Conservation (phyloP, 2,329 filamentous ascomycete genomes). For the Ceratocystis ficicola region DNA sequence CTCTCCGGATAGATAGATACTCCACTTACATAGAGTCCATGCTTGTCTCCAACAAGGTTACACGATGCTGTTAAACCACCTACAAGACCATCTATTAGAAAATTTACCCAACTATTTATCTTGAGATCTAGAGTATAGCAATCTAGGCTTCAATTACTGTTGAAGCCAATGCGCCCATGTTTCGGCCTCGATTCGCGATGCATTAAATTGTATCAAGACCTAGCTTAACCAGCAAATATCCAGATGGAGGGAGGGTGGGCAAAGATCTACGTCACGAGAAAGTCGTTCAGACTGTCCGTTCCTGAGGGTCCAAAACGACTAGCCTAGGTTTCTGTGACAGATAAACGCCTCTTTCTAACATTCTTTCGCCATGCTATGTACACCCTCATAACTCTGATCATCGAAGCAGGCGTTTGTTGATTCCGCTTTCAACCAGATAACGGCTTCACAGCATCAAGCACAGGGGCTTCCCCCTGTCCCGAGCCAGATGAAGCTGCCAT, state of each 20-base stretch:
- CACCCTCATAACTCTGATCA: neutral
- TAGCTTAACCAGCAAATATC: neutral
- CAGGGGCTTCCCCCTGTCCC: constrained; percentile 8
- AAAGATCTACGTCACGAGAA: neutral
- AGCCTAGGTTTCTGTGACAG: neutral
- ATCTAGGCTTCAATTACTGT: neutral
- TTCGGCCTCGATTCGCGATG: constrained; percentile 13
- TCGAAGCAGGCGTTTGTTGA: neutral
- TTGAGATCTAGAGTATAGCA: neutral
- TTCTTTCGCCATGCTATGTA: neutral
- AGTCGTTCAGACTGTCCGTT: constrained; percentile 6
- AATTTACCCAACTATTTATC: neutral
- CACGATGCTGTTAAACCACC: neutral
- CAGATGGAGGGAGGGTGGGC: neutral
- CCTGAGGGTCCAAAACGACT: neutral
- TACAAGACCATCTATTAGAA: neutral
- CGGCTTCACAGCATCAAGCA: neutral
- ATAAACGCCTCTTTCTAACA: constrained; percentile 4
- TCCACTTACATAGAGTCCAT: too few species aligned
- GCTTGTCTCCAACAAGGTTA: neutral
- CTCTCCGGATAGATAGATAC: too few species aligned
- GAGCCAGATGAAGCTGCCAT: constrained; percentile 11
- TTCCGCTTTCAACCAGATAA: constrained; percentile 13
- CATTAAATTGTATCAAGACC: constrained; percentile 11
- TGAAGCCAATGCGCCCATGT: constrained; percentile 1